A percentile compares a stretch with the other conserved stretches of the same genome.
phyloP scores from a whole-genome alignment of 805 yeast species.

The Jamesozyma hellenica region DNA sequence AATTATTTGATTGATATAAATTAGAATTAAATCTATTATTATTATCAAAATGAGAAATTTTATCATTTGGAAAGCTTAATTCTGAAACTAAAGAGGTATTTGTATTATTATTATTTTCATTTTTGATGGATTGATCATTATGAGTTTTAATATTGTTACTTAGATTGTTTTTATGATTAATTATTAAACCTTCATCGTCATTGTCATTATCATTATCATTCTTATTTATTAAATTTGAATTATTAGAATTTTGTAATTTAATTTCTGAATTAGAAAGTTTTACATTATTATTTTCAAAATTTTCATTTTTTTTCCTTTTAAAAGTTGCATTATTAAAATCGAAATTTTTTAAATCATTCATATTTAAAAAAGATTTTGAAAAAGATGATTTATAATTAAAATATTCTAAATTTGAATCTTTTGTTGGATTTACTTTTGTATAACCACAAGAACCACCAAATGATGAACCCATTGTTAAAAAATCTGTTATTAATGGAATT shows the following conservation, averaged over 20 bases:
- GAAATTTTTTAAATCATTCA: too few species aligned
- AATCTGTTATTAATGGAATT: constrained; percentile 30
- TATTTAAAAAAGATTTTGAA: constrained; percentile 3
- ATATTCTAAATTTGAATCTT: constrained; percentile 29
- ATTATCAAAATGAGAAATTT: background rate
- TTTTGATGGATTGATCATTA: background rate
- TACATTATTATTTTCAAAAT: background rate
- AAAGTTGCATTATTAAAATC: too few species aligned
- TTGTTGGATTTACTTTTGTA: constrained; percentile 10
- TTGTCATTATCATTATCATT: background rate
- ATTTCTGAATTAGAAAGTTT: background rate
- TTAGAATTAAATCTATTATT: too few species aligned
- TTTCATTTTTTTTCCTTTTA: background rate
- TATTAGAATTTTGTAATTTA: background rate
- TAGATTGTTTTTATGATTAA: background rate
- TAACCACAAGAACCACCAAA: constrained; percentile 36
- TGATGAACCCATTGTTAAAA: constrained; percentile 32
- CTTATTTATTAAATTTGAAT: background rate
- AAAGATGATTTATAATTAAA: constrained; percentile 23
- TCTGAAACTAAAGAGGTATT: too few species aligned
- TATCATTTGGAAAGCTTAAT: background rate
- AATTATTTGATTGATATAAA: too few species aligned
- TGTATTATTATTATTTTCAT: background rate
- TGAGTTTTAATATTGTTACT: too few species aligned
- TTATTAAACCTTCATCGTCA: too few species aligned